Evolutionary conservation across 2,329 filamentous ascomycete species (phyloP), one percentile per base, ranked within the genome.

Genomic region (Phaeosphaeriaceae sp.): DNA sequence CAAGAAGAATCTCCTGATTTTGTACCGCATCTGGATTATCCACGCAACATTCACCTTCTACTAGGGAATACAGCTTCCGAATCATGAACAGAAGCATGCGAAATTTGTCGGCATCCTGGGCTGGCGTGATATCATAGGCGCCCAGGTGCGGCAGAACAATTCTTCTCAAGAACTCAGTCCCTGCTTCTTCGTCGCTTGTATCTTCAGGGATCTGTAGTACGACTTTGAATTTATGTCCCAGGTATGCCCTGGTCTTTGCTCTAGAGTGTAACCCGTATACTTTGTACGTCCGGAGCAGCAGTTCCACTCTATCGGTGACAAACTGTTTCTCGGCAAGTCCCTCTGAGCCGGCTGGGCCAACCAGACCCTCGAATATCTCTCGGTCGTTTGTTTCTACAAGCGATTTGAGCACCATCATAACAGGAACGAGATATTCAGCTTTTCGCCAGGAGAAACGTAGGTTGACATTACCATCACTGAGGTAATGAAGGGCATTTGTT

Each of bases 381-480:
- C 91, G 86, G 69, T 99, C 94, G 70, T 96, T 99, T 13, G 94
- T 99, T 73, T 99, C 93, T 2, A 94, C 84, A 41, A 99, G 79
- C 1, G 94, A 93, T 78, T 97, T 99, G 58, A 99, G 77, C 28
- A 99, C 86, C 93, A 99, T 97, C 83, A 97, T 87, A 53, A 92
- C 89, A 1, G 94, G 94, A 2, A 99, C 84, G n/a, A 99, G 84
- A 68, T 91, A 99, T 74, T 99, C 94, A 62, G 92, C 91, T 77
- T 99, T 99, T 61, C 92, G 84, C 93, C 93, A 99, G 6, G 93
- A 97, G 75, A 99, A 99, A 48, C 94, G 84, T 76, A 99, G 96
- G 0, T 91, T 97, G 64, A 97, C 87, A 73, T 97, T 97, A 58
- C 94, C 94, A 71, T 99, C 94, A 64, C 83, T 91, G 48, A 99